These are phyloP conservation scores for Epichloe uncinata DNA, from an alignment of 2,329 filamentous ascomycete genomes.

Conservation along the genomic window DNA sequence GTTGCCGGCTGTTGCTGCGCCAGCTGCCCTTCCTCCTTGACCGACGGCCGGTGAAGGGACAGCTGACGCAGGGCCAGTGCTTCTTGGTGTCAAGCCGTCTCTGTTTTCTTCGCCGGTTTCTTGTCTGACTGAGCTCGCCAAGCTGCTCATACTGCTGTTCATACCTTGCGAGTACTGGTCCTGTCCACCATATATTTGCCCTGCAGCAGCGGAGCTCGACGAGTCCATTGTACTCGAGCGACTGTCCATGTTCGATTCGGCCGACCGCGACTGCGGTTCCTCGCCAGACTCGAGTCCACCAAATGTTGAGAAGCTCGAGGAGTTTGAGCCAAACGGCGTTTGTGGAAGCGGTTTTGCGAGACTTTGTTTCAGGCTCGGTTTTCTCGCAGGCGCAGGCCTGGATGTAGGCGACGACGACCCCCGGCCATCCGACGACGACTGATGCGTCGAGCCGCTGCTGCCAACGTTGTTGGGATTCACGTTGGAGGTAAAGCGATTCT, in stretches of 20 bases:
- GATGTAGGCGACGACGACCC: conserved; percentile 9
- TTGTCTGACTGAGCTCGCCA: conserved; percentile 27
- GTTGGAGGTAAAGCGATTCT: conserved; percentile 11
- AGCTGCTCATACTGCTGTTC: conserved; percentile 34
- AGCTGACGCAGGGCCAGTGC: conserved; percentile 39
- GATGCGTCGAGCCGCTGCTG: neutral
- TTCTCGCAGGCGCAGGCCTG: conserved; percentile 34
- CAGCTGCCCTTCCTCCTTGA: conserved; percentile 17
- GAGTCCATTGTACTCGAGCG: conserved; percentile 38
- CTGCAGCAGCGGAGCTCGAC: conserved; percentile 17
- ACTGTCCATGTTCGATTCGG: conserved; percentile 23
- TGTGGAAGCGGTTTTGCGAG: conserved; percentile 45
- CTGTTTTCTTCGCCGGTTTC: conserved; percentile 30
- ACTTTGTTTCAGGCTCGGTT: conserved; percentile 40
- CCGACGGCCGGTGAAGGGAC: conserved; percentile 41
- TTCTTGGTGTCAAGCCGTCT: conserved; percentile 38
- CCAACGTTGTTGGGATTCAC: neutral
- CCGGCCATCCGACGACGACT: conserved; percentile 7
- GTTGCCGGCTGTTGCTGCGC: conserved; percentile 21
- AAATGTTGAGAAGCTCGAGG: conserved; percentile 18
- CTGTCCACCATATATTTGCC: conserved; percentile 24
- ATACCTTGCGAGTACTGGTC: conserved; percentile 23
- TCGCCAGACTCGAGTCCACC: conserved; percentile 14
- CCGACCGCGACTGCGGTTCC: conserved; percentile 2
- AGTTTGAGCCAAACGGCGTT: conserved; percentile 24